Percentiles rank a stretch among this genome's conserved stretches.
These are phyloP conservation scores for Neurospora crassa DNA, from an alignment of 2,329 filamentous ascomycete genomes.

Conservation along the genomic window DNA sequence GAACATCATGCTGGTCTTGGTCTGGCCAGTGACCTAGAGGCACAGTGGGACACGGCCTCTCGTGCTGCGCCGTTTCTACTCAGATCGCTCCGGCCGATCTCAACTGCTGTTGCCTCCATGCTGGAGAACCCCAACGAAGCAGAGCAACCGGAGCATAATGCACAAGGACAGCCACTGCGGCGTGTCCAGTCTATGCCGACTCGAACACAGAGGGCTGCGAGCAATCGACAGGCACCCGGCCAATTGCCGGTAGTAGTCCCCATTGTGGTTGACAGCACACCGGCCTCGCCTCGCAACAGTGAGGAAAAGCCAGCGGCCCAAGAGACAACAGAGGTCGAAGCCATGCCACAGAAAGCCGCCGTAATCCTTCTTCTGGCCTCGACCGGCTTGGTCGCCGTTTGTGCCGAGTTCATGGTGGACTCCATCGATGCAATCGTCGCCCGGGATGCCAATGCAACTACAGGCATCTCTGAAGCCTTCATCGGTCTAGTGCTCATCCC, in stretches of 20 bases:
- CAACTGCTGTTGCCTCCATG: constrained; percentile 39
- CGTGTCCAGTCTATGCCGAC: constrained; percentile 49
- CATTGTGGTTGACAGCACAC: constrained; percentile 21
- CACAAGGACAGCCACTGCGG: constrained; percentile 29
- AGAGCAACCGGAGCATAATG: constrained; percentile 2
- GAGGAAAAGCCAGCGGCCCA: constrained; percentile 24
- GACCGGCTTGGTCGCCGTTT: constrained; percentile 47
- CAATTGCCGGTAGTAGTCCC: constrained; percentile 20
- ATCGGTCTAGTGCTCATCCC: constrained; percentile 54
- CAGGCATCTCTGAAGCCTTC: constrained; percentile 43
- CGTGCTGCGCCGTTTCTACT: constrained; percentile 25
- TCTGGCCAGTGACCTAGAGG: constrained; percentile 23
- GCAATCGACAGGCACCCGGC: too few relatives aligned
- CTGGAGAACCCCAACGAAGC: constrained; percentile 14
- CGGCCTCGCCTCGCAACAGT: constrained; percentile 6
- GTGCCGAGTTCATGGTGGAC: constrained; percentile 51
- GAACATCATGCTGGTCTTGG: constrained; percentile 35
- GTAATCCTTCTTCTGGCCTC: constrained; percentile 41
- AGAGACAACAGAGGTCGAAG: constrained; percentile 26
- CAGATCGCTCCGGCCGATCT: constrained; percentile 35
- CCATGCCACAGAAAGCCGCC: constrained; percentile 33
- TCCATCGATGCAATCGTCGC: constrained; percentile 47
- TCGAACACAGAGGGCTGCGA: constrained; percentile 27
- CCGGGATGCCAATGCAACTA: constrained; percentile 18
- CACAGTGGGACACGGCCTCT: constrained; percentile 23